A percentile compares a stretch with the other conserved stretches of the same genome.
phyloP scores from a whole-genome alignment of 768 basidiomycete genomes.

The Tulasnella sp. region DNA sequence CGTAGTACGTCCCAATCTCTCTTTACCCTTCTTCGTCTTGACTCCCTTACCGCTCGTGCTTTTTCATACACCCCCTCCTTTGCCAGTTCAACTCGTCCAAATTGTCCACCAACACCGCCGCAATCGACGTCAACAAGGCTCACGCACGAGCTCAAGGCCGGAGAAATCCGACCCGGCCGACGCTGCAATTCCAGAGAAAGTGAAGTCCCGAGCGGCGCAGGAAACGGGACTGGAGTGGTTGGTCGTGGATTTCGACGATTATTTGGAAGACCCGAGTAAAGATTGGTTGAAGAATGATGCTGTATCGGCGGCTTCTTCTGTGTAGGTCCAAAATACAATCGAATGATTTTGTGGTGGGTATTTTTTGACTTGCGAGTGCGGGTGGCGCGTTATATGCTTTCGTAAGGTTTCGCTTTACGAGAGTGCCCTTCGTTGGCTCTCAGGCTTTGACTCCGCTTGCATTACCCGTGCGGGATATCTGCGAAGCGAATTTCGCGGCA shows the following conservation, averaged over 20 bases:
- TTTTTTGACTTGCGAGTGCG: too few relatives aligned
- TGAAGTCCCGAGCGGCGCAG: conserved; percentile 44
- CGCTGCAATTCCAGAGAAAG: conserved; percentile 40
- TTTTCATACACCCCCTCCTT: conserved; percentile 6
- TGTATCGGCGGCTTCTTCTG: too few relatives aligned
- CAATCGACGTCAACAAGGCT: conserved; percentile 33
- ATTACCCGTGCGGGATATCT: too few relatives aligned
- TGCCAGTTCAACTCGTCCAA: conserved; percentile 29
- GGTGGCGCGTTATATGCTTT: too few relatives aligned
- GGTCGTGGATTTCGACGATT: conserved; percentile 77
- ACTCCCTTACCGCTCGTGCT: neutral
- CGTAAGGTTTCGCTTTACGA: too few relatives aligned
- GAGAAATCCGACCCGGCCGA: conserved; percentile 26
- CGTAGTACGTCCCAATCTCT: conserved; percentile 50
- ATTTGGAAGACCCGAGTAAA: conserved; percentile 60
- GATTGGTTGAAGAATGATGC: conserved; percentile 42
- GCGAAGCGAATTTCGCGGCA: too few relatives aligned
- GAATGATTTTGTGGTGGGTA: too few relatives aligned
- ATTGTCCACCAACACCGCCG: conserved; percentile 17
- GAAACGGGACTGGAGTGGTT: conserved; percentile 45
- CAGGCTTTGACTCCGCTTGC: too few relatives aligned
- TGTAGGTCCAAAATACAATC: too few relatives aligned
- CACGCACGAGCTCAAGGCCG: conserved; percentile 33
- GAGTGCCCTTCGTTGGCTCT: too few relatives aligned
- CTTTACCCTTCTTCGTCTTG: neutral